These are phyloP conservation scores for Penicillium malachiteum DNA, from an alignment of 495 filamentous ascomycete species.

Conservation along the genomic window DNA sequence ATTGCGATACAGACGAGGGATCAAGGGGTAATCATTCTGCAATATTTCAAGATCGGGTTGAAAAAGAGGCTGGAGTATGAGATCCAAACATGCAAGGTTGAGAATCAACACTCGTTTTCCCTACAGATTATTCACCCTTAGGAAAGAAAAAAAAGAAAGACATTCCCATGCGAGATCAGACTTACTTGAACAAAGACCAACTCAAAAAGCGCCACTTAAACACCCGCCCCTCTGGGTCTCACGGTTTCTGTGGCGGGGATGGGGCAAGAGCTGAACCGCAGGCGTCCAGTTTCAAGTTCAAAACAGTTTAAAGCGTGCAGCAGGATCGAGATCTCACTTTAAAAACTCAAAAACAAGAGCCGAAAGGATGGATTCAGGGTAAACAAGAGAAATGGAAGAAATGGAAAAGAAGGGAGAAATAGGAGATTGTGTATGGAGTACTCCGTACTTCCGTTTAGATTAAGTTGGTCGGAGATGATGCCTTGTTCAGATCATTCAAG, in stretches of 20 bases:
- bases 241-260: background rate
- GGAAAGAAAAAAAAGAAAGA: background rate
- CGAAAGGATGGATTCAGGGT: too few relatives aligned
- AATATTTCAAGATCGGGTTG: background rate
- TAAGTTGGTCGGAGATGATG: too few relatives aligned
- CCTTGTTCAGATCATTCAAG: too few relatives aligned
- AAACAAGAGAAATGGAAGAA: background rate
- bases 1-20: background rate
- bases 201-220: background rate
- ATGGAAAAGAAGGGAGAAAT: background rate
- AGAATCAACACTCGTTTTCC: too few relatives aligned
- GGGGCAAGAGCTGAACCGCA: background rate
- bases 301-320: background rate
- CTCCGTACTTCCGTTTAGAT: too few relatives aligned
- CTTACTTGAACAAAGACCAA: background rate
- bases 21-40: background rate
- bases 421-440: background rate
- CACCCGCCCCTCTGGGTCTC: background rate
- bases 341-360: background rate
- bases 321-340: background rate
- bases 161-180: background rate
- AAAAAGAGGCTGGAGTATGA: conserved; percentile 1
- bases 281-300: background rate
- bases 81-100: background rate
- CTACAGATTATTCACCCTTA: background rate